Evolutionary conservation across 2,329 filamentous ascomycete species (phyloP), one percentile per base, ranked within the genome.

Genomic region (Aspergillus bombycis): DNA sequence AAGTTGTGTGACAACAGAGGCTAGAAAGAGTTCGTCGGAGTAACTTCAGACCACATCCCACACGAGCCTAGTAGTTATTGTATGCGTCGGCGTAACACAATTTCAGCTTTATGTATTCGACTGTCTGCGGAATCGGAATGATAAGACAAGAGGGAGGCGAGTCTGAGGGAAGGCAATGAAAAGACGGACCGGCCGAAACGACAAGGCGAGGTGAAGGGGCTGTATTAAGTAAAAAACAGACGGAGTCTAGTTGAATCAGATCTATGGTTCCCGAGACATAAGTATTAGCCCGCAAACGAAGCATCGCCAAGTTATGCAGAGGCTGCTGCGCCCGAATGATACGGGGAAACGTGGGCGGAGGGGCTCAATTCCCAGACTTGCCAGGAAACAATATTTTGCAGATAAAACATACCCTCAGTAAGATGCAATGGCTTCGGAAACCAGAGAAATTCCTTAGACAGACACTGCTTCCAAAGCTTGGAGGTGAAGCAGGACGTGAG

Each of bases 31-130:
- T 65, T 60, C 60, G 67, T 68, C 55, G 65, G 60, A 58, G 65
- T 70, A 65, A 73, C 71, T 74, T 71, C 68, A 59, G 58, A 58
- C 64, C 61, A 62, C 67, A 68, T 69, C 60, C 67, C 68, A 70
- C 58, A 66, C 50, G 32, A 62, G 56, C 34, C 53, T 36, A 48
- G 19, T 60, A 41, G 16, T 41, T 41, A 55, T 14, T 32, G 34
- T 34, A 56, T 26, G 43, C 46, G 55, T 41, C 57, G 54, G 45
- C 53, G 48, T 45, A 43, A 28, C 26, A 38, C 57, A 52, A 45
- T 23, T 48, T 50, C 43, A 45, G 30, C 57, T 38, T 34, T 12
- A 26, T 28, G 28, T 48, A 46, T 55, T 41, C 30, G 21, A 26
- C n/a, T 5, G 32, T 41, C 48, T 28, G 46, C 46, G 43, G 36